Percentiles rank a stretch among this genome's conserved stretches.
These are phyloP conservation scores for Exophiala viscosa DNA, from an alignment of 2,329 filamentous ascomycete species.

Conservation along the genomic window DNA sequence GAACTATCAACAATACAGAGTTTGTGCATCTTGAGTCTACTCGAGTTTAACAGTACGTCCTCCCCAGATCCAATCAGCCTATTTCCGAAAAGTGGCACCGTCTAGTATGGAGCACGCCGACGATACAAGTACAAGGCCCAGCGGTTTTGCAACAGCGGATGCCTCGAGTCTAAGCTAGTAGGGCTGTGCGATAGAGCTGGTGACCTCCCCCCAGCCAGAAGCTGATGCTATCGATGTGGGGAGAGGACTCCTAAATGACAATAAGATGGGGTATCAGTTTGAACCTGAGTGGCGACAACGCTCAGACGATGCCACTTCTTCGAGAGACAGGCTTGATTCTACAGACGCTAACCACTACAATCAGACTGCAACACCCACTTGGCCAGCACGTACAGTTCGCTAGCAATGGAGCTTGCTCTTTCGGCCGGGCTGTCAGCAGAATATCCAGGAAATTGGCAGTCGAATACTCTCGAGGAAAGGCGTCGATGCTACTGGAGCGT, in stretches of 20 bases:
- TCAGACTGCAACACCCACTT: conserved; percentile 44
- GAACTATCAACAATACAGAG: conserved; percentile 44
- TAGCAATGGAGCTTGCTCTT: conserved; percentile 46
- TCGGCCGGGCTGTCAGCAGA: conserved; percentile 45
- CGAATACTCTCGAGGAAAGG: conserved; percentile 9
- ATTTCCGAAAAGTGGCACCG: neutral
- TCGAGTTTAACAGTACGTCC: conserved; percentile 41
- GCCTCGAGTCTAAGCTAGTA: too few relatives aligned
- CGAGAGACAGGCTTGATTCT: neutral
- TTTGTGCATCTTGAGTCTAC: conserved; percentile 40
- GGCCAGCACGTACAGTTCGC: conserved; percentile 43
- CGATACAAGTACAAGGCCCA: too few relatives aligned
- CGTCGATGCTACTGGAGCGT: conserved; percentile 42
- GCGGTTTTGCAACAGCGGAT: too few relatives aligned
- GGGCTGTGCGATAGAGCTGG: too few relatives aligned
- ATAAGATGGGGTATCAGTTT: too few relatives aligned
- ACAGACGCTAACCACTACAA: too few relatives aligned
- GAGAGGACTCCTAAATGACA: too few relatives aligned
- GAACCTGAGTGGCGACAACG: too few relatives aligned
- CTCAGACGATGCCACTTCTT: too few relatives aligned
- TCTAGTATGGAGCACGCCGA: too few relatives aligned
- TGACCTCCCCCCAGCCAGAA: too few relatives aligned
- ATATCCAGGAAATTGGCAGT: conserved; percentile 1
- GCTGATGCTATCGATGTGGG: too few relatives aligned
- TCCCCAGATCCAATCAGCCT: neutral